These are phyloP conservation scores for Penicillium macrosclerotiorum DNA, from an alignment of 495 filamentous ascomycete genomes.

Conservation along the genomic window DNA sequence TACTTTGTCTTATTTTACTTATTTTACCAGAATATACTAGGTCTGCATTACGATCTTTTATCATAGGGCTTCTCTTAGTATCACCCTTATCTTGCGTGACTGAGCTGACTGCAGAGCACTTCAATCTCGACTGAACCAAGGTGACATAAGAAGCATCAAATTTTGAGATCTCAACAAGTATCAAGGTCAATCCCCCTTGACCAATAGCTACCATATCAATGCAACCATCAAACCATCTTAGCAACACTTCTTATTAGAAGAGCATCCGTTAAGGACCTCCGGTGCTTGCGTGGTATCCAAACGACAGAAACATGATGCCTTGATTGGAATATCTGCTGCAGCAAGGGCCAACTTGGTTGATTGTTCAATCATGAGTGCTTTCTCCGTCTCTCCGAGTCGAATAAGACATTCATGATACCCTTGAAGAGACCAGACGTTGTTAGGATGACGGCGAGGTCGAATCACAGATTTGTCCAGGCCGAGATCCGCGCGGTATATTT, in stretches of 20 bases:
- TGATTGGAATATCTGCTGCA: slow-evolving; percentile 55
- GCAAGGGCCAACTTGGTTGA: slow-evolving; percentile 51
- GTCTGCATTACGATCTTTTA: no score
- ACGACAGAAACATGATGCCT: slow-evolving; percentile 59
- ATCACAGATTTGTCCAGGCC: slow-evolving; percentile 52
- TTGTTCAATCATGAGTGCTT: slow-evolving; percentile 48
- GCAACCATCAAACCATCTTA: no score
- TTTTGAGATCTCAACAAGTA: no score
- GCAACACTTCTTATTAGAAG: neutral
- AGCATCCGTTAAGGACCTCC: neutral
- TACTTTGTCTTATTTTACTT: no score
- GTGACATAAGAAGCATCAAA: no score
- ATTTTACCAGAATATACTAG: no score
- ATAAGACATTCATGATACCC: slow-evolving; percentile 59
- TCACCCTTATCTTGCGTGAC: no score
- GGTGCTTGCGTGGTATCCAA: slow-evolving; percentile 20
- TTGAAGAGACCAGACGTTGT: slow-evolving; percentile 65
- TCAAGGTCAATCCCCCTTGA: no score
- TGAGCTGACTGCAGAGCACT: no score
- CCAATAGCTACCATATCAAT: no score
- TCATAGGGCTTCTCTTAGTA: no score
- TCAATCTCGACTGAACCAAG: no score
- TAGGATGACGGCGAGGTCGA: slow-evolving; percentile 55
- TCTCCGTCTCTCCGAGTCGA: slow-evolving; percentile 41
- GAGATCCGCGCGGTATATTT: slow-evolving; percentile 56